A percentile compares a stretch with the other conserved stretches of the same genome.
phyloP scores from a whole-genome alignment of 352 stramenopile species.

The Peronosclerospora sorghi region DNA sequence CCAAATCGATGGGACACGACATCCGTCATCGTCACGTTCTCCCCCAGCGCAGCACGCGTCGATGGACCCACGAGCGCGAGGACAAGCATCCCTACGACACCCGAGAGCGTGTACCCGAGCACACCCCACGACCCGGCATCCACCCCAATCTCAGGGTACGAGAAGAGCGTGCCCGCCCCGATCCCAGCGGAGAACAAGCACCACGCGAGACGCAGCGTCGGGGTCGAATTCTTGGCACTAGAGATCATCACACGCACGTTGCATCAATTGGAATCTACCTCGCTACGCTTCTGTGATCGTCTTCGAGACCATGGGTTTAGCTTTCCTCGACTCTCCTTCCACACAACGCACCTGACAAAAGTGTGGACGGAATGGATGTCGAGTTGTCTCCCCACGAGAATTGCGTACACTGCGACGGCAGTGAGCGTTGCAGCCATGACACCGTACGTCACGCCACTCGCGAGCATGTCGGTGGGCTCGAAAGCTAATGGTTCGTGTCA shows the following conservation, averaged over 20 bases:
- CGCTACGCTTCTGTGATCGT: no score
- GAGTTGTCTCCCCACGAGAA: slow-evolving; percentile 44
- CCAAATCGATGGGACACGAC: slow-evolving; percentile 48
- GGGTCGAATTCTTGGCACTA: slow-evolving; percentile 61
- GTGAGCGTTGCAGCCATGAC: slow-evolving; percentile 54
- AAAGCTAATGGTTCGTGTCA: not conserved
- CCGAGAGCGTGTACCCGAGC: slow-evolving; percentile 64
- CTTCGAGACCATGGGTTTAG: no score
- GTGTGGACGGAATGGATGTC: slow-evolving; percentile 43
- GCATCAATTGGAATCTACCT: not conserved
- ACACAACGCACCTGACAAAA: slow-evolving; percentile 41
- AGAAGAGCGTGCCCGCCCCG: slow-evolving; percentile 66
- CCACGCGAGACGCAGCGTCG: slow-evolving; percentile 45
- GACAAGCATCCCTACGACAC: slow-evolving; percentile 43
- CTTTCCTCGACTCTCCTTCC: no score
- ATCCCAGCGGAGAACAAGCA: slow-evolving; percentile 72
- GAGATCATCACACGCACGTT: slow-evolving; percentile 9
- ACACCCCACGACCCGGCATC: slow-evolving; percentile 59
- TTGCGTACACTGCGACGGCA: slow-evolving; percentile 49
- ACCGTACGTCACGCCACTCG: slow-evolving; percentile 33
- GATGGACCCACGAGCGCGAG: slow-evolving; percentile 45
- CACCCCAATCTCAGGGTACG: slow-evolving; percentile 68
- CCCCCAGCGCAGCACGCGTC: slow-evolving; percentile 43
- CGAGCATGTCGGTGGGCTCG: slow-evolving; percentile 27
- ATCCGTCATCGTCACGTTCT: slow-evolving; percentile 66